Evolutionary conservation across 495 filamentous ascomycete genomes (phyloP), one percentile per base, ranked within the genome.

Genomic region (Mytilinidion resinicola): DNA sequence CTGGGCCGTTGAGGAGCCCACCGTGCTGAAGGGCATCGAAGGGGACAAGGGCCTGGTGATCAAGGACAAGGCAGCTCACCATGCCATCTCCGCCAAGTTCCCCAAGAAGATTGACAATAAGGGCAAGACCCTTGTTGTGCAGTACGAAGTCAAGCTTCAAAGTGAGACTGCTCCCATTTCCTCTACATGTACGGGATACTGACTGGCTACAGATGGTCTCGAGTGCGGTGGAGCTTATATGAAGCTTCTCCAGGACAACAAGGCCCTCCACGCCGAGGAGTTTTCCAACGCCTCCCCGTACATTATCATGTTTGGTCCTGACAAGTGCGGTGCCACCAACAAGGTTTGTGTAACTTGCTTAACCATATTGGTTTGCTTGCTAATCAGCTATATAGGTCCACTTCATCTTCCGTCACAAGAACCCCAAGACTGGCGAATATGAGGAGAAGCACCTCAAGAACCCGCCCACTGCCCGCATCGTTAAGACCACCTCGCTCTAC

Each of bases 401-500:
- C 82, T 96, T 99, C 78, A 99, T 99, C 76, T 95, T 99, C 87
- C 92, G 93, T 72, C 95, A 97, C 88, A 99, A 97, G 87, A 99
- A 97, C 84, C 95, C 95, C 69, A 97, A 96, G 88, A 96, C 90
- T 50, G 91, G 93, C 74, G 92, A 96, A 75, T 99, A 99, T 67
- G 93, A 97, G 82, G 95, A 99, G 87, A 99, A 99, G 84, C 95
- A 99, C 78, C 81, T 97, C 53, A 87, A 82, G 72, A 80, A 81
- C 66, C 84, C 93, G 41, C 90, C 95, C 42, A 77, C 85, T 51
- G 91, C 92, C 69, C 85, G 85, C 67, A 95, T 92, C 71, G 81
- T 82, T 77, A 96, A 96, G 84, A 84, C 86, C 62, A 87, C 90
- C 53, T 84, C 91, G 64, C 83, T 99, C 46, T 99, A 99, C 80